phyloP scores from a whole-genome alignment of 148 eudicot species.

The Dysphania ambrosioides region DNA sequence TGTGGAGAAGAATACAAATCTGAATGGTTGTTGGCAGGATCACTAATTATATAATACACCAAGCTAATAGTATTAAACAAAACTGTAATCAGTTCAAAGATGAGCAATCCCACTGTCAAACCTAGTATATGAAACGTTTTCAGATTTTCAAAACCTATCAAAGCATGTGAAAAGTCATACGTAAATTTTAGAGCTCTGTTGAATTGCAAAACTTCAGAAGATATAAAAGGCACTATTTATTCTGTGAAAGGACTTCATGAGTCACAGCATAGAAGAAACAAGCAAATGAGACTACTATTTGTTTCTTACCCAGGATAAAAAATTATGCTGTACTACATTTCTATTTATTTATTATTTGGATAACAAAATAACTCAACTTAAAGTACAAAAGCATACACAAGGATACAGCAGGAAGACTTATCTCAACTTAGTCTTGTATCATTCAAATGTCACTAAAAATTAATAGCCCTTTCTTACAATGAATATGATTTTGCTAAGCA shows the following conservation, averaged over 20 bases:
- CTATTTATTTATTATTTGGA: background rate
- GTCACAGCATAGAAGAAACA: background rate
- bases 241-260: too few relatives aligned
- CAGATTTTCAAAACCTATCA: too few relatives aligned
- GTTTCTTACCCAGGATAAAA: background rate
- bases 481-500: background rate
- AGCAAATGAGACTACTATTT: background rate
- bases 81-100: background rate
- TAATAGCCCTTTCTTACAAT: background rate
- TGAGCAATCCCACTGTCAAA: background rate
- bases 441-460: background rate
- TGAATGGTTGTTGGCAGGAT: background rate
- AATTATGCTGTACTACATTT: background rate
- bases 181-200: background rate
- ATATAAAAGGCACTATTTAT: background rate
- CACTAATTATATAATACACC: background rate
- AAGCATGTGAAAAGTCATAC: background rate
- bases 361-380: background rate
- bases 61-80: background rate
- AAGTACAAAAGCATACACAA: background rate
- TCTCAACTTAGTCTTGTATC: background rate
- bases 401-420: background rate
- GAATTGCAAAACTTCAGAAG: background rate
- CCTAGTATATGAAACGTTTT: background rate
- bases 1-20: background rate